Base-by-base conservation (phyloP, 352 stramenopile species). In the Pythium vanterpoolii region DNA sequence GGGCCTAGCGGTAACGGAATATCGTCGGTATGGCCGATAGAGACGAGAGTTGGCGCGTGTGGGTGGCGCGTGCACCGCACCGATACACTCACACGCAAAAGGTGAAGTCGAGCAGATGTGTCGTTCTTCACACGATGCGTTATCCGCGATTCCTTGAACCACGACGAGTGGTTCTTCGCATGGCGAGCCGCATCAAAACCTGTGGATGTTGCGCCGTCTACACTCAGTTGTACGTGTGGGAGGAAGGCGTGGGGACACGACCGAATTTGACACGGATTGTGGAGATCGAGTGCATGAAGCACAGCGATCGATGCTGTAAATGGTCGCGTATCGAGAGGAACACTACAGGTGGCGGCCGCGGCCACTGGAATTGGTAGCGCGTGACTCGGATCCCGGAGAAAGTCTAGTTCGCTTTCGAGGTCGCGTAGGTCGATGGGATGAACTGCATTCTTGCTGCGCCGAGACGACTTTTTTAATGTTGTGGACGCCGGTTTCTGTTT, bases 211-310 rank as follows among this genome's bases (percentile, higher is more conserved):
- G 9, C 18, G 18, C 31, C 49, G 19, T 61, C 53, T 13, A 64
- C 23, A 19, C 18, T 45, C 0, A 69, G 2, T 10, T 38, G 30
- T 4, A 36, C 62, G 23, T 39, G 18, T 31, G 62, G 62, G 14
- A 19, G 5, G 5, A 69, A 64, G 2, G 16, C 3, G 26, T 69
- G 62, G 4, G 40, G 40, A 30, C 62, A 69, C 1, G 62, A 64
- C 18, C 62, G 62, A 52, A 69, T 64, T 9, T 45, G 45, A 19
- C 62, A 69, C 18, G 62, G 62, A 45, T 69, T 64, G n/a, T 55
- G 51, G 21, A 69, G 49, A 50, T 69, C 62, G 1, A 69, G 49
- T 27, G 62, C 54, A 21, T 69, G 62, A 19, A 60, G 62, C 8
- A 64, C 21, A 3, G 62, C 23, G 5, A 69, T 38, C 3, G 23